A percentile compares a stretch with the other conserved stretches of the same genome.
These are phyloP conservation scores for Fusarium paranaense DNA, from an alignment of 2,329 filamentous ascomycete genomes.

Conservation along the genomic window DNA sequence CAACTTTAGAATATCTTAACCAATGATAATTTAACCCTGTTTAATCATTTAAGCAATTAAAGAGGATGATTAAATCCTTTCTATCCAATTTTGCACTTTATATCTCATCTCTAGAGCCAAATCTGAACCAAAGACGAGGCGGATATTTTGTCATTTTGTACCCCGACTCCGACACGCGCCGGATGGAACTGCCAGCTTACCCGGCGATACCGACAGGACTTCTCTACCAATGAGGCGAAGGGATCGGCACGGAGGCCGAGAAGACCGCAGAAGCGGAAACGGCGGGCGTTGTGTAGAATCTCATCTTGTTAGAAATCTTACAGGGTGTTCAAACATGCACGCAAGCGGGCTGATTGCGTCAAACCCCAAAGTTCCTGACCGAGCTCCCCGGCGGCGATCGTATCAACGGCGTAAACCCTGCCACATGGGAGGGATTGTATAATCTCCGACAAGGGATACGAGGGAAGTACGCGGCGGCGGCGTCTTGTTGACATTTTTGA, in stretches of 20 bases:
- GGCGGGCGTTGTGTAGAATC: neutral
- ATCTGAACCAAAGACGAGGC: neutral
- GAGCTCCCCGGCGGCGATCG: neutral
- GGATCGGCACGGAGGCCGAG: neutral
- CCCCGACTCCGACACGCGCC: neutral
- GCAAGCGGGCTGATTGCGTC: neutral
- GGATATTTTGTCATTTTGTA: neutral
- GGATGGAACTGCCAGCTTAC: neutral
- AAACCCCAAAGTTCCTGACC: neutral
- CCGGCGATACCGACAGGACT: neutral
- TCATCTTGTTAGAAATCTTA: neutral
- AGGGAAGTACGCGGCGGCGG: neutral
- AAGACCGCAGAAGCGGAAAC: neutral
- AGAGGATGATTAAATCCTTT: neutral
- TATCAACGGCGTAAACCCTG: neutral
- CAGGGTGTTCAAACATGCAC: neutral
- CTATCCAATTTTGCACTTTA: rapidly evolving
- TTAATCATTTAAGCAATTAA: neutral
- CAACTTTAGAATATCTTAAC: neutral
- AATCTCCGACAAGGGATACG: neutral
- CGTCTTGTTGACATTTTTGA: neutral
- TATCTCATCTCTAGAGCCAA: neutral
- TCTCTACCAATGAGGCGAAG: neutral
- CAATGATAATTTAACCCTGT: neutral
- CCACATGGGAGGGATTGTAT: neutral